Conservation (phyloP, 805 yeast genomes). For the Trichomonascus vanleenenianus region DNA sequence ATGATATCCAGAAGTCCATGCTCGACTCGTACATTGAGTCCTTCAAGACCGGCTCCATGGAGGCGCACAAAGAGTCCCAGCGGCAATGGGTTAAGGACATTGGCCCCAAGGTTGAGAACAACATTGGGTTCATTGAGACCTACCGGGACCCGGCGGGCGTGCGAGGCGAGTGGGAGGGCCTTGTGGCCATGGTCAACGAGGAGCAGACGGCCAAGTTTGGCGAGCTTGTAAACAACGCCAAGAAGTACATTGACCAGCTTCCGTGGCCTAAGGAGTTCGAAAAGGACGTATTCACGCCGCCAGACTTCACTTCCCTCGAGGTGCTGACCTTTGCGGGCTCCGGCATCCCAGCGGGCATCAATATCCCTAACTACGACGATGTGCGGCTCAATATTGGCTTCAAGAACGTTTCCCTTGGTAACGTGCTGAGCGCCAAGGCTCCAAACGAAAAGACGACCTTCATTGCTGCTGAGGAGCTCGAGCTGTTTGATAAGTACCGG, state of each 20-base stretch:
- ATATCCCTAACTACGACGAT: slow-evolving; percentile 88
- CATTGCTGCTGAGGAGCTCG: slow-evolving; percentile 44
- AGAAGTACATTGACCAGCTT: slow-evolving; percentile 50
- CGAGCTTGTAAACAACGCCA: slow-evolving; percentile 58
- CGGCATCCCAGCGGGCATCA: slow-evolving; percentile 90
- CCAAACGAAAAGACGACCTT: slow-evolving; percentile 63
- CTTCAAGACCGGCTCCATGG: slow-evolving; percentile 74
- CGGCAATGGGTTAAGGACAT: slow-evolving; percentile 81
- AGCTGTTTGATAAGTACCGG: slow-evolving; percentile 58
- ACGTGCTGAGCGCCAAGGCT: slow-evolving; percentile 70
- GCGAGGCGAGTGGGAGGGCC: slow-evolving; percentile 89
- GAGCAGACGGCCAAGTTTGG: slow-evolving; percentile 79
- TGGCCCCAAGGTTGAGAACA: slow-evolving; percentile 70
- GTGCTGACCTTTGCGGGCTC: slow-evolving; percentile 84
- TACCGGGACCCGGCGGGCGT: slow-evolving; percentile 90
- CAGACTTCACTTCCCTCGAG: slow-evolving; percentile 86
- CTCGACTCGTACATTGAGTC: slow-evolving; percentile 57
- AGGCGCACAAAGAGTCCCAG: slow-evolving; percentile 79
- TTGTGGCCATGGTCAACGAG: slow-evolving; percentile 84
- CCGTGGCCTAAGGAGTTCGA: slow-evolving; percentile 78
- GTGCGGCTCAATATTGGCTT: slow-evolving; percentile 78
- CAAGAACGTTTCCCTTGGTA: slow-evolving; percentile 84
- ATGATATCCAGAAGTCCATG: slow-evolving; percentile 63
- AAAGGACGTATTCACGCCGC: slow-evolving; percentile 81
- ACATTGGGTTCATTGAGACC: slow-evolving; percentile 87